Evolutionary conservation across 257 asterid genomes (phyloP).

Genomic region (Solanum raphanifolium): DNA sequence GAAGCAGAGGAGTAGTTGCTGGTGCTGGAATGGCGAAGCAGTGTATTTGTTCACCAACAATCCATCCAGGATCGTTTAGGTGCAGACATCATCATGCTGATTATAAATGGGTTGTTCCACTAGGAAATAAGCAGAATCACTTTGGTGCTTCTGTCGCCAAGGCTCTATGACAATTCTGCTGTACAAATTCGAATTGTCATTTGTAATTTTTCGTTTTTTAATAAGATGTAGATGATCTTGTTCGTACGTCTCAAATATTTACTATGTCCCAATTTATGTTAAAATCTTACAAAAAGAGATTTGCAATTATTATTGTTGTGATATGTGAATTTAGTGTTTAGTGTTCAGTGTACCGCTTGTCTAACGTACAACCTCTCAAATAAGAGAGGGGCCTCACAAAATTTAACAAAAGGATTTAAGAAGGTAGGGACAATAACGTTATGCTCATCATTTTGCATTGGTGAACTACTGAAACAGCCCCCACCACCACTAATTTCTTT

Average conservation of each 20-base stretch:
- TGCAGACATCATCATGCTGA: slow-evolving; percentile 20
- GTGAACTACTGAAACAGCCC: not conserved
- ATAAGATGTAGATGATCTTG: not conserved
- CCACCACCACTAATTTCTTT: not conserved
- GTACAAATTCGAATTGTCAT: not conserved
- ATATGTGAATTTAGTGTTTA: not conserved
- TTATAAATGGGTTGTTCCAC: slow-evolving; percentile 23
- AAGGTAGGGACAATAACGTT: not conserved
- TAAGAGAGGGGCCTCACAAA: not conserved
- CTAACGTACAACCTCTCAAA: too few relatives aligned
- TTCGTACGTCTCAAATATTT: not conserved
- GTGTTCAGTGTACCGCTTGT: not conserved
- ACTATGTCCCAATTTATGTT: not conserved
- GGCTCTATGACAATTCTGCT: not conserved
- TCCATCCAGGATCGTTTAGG: slow-evolving; percentile 28
- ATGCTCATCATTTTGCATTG: not conserved
- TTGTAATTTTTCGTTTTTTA: not conserved
- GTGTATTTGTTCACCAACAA: slow-evolving; percentile 31
- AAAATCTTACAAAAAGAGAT: not conserved
- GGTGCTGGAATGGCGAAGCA: slow-evolving; percentile 4
- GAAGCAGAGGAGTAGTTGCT: not conserved
- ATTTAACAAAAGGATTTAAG: not conserved
- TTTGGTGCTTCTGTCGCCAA: not conserved
- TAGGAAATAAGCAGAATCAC: not conserved
- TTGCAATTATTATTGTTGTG: not conserved